Evolutionary conservation across 164 flowering plant genomes (phyloP).

Genomic region (Malania oleifera): DNA sequence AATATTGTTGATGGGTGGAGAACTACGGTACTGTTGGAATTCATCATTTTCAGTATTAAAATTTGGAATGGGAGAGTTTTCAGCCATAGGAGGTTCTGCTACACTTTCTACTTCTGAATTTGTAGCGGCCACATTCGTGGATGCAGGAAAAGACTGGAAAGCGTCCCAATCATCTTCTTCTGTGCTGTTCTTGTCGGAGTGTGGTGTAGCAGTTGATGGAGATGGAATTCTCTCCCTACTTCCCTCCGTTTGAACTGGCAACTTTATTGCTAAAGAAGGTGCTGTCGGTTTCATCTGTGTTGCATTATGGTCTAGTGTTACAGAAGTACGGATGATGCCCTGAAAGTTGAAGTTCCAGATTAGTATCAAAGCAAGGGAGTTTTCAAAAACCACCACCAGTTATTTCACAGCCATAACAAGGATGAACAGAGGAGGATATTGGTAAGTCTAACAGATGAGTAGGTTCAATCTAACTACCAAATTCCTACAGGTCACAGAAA

Average conservation of each 20-base stretch:
- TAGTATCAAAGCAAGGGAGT: not conserved
- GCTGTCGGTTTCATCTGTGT: slow-evolving; percentile 26
- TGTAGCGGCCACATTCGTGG: slow-evolving; percentile 23
- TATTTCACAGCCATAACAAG: not conserved
- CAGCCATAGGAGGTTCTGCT: slow-evolving; percentile 18
- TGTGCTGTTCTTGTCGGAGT: slow-evolving; percentile 11
- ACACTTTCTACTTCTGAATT: slow-evolving; percentile 17
- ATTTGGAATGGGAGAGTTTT: slow-evolving; percentile 18
- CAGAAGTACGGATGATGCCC: slow-evolving; percentile 81
- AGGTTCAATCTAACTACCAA: no score
- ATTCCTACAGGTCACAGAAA: no score
- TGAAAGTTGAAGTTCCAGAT: slow-evolving; percentile 20
- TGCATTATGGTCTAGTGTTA: slow-evolving; percentile 46
- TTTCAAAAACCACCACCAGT: no score
- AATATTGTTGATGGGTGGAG: slow-evolving; percentile 8
- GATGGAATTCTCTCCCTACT: slow-evolving; percentile 15
- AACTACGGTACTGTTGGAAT: slow-evolving; percentile 15
- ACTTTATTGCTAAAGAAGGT: slow-evolving; percentile 48
- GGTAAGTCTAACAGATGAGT: no score
- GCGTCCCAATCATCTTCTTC: slow-evolving; percentile 93
- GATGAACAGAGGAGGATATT: no score
- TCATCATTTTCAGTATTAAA: slow-evolving; percentile 3
- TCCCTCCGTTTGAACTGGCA: slow-evolving; percentile 43
- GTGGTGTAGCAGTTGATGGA: slow-evolving; percentile 5
- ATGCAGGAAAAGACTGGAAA: slow-evolving; percentile 90